phyloP scores from a whole-genome alignment of 2,329 filamentous ascomycete species.

The Lojkania enalia region DNA sequence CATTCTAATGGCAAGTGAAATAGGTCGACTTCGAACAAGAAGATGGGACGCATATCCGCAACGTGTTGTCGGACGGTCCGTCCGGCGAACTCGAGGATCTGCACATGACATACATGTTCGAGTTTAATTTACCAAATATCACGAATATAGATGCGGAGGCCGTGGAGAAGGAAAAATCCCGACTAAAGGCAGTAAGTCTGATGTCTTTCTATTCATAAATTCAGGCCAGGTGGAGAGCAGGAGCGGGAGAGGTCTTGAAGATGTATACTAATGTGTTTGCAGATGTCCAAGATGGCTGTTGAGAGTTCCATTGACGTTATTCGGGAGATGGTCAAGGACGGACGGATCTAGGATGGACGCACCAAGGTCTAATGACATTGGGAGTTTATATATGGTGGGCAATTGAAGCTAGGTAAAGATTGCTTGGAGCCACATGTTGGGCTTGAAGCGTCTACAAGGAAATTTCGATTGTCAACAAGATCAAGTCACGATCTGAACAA shows the following conservation, averaged over 20 bases:
- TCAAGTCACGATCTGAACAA: too few relatives aligned
- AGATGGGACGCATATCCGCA: constrained; percentile 49
- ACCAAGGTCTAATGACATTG: too few relatives aligned
- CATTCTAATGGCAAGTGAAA: neutral
- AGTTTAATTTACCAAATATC: constrained; percentile 44
- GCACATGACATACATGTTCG: constrained; percentile 54
- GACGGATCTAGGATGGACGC: constrained; percentile 34
- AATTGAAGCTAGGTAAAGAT: too few relatives aligned
- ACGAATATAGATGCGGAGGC: constrained; percentile 41
- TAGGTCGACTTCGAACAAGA: constrained; percentile 53
- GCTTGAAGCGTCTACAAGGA: too few relatives aligned
- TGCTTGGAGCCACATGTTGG: too few relatives aligned
- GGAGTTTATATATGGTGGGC: neutral
- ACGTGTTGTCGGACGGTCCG: constrained; percentile 49
- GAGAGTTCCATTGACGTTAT: constrained; percentile 49
- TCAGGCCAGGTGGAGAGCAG: neutral
- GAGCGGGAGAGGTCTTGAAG: neutral
- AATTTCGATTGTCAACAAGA: too few relatives aligned
- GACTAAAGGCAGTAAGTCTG: constrained; percentile 28
- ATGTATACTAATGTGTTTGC: constrained; percentile 12
- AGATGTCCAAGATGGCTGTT: constrained; percentile 49
- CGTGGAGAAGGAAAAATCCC: constrained; percentile 28
- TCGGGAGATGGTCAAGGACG: constrained; percentile 47
- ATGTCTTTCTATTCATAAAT: too few relatives aligned
- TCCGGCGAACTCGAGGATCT: constrained; percentile 38